Evolutionary conservation across 1,284 basidiomycete species (phyloP).

Genomic region (Microbotryomycetes sp.): DNA sequence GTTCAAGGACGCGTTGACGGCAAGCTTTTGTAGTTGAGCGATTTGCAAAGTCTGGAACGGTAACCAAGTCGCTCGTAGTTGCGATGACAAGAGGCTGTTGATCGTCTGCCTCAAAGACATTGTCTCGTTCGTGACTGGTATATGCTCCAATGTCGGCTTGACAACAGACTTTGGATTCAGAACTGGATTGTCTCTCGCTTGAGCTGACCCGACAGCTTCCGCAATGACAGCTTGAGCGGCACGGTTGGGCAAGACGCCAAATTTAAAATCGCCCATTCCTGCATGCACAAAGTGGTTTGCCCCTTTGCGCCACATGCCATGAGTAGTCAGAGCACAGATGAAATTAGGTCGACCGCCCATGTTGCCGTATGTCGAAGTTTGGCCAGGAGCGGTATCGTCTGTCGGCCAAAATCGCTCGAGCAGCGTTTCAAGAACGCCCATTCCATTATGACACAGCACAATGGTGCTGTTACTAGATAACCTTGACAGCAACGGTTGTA

Average conservation of each 20-base stretch:
- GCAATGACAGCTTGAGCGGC: slow-evolving; percentile 15
- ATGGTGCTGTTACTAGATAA: slow-evolving; percentile 66
- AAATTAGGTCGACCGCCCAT: slow-evolving; percentile 69
- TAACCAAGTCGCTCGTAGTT: slow-evolving; percentile 60
- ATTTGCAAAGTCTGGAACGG: slow-evolving; percentile 64
- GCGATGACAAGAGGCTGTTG: slow-evolving; percentile 54
- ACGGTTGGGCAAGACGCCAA: slow-evolving; percentile 73
- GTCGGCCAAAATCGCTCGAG: slow-evolving; percentile 58
- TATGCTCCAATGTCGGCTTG: slow-evolving; percentile 52
- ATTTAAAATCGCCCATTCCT: slow-evolving; percentile 62
- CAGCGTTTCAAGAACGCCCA: slow-evolving; percentile 82
- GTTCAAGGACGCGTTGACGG: slow-evolving; percentile 78
- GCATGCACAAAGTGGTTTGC: slow-evolving; percentile 58
- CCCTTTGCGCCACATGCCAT: slow-evolving; percentile 54
- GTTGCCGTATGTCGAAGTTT: slow-evolving; percentile 41
- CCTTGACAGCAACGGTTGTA: slow-evolving; percentile 58
- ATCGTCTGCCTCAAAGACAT: slow-evolving; percentile 62
- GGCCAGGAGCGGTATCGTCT: slow-evolving; percentile 3
- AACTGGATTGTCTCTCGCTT: slow-evolving; percentile 34
- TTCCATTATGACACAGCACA: slow-evolving; percentile 80
- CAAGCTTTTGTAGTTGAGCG: slow-evolving; percentile 70
- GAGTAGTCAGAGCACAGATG: slow-evolving; percentile 73
- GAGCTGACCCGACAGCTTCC: slow-evolving; percentile 23
- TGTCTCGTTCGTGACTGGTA: slow-evolving; percentile 39
- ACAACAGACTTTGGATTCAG: slow-evolving; percentile 30